These are phyloP conservation scores for Trypanosoma platydactyli DNA, from an alignment of 208 protist genomes.

Conservation along the genomic window DNA sequence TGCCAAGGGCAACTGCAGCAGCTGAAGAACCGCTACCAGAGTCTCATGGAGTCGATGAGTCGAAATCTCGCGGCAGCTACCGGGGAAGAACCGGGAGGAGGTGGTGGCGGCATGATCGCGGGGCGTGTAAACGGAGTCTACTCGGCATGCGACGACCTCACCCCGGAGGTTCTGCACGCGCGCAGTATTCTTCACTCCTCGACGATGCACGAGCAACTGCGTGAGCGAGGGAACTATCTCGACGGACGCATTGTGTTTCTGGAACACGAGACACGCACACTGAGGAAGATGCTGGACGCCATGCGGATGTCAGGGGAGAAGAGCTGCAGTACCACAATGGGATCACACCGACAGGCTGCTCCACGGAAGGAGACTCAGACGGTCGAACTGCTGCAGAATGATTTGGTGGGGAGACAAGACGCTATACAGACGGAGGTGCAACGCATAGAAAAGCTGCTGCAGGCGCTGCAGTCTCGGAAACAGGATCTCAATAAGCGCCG, in stretches of 20 bases:
- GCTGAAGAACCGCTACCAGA: constrained; percentile 30
- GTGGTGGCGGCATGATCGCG: not conserved
- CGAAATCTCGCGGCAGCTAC: constrained; percentile 6
- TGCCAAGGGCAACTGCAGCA: constrained; percentile 35
- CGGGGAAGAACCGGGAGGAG: no score
- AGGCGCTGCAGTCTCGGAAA: constrained; percentile 1
- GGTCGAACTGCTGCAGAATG: constrained; percentile 1
- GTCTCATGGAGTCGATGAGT: constrained; percentile 14
- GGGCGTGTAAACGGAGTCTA: not conserved
- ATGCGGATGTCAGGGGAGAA: constrained; percentile 21
- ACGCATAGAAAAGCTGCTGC: not conserved
- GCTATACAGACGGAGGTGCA: constrained; percentile 6
- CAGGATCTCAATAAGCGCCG: constrained; percentile 7
- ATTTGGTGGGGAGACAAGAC: not conserved
- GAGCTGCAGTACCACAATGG: not conserved
- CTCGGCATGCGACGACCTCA: not conserved
- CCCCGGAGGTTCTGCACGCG: constrained; percentile 69
- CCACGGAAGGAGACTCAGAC: not conserved
- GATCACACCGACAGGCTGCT: not conserved
- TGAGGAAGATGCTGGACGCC: constrained; percentile 54
- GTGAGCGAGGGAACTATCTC: constrained; percentile 72
- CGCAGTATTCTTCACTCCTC: constrained; percentile 63
- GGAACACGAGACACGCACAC: constrained; percentile 52
- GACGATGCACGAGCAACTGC: constrained; percentile 67
- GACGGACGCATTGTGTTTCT: constrained; percentile 69